Base-by-base conservation (phyloP, 2,329 filamentous ascomycete species). In the Alternaria tenuissima region DNA sequence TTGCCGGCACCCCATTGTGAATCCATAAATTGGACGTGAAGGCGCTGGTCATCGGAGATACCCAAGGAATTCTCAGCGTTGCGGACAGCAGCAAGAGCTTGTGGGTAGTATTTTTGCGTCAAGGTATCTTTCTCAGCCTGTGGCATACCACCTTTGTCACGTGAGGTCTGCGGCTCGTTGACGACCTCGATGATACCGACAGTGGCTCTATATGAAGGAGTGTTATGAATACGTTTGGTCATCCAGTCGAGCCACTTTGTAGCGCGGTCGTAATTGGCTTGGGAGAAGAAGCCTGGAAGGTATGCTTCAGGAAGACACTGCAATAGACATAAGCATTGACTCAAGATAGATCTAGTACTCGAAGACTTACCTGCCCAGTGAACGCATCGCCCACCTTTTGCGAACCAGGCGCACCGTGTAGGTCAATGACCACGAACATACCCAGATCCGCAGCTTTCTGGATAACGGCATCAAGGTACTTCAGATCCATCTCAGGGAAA, bases 1-100 rank as follows among this genome's bases (percentile, higher is more conserved):
- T 88, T 79, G 3, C 86, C 86, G 0, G 85, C 81, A 20, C 83
- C 84, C 87, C 87, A 89, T 38, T 80, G 73, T 7, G 79, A 67
- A 62, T 86, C 83, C 83, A 85, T 85, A 65, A 81, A 80, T 64
- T 84, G 82, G 18, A 89, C 82, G 61, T 88, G 85, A 0, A 89
- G 74, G n/a, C 79, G 79, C 42, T 84, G 77, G 26, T 79, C 72
- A 7, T 72, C 46, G 2, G 78, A 60, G 8, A 88, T 70, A 5
- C 76, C 74, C 1, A 87, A 76, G 1, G 74, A 70, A 2, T 72
- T 63, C 65, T 89, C 87, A 1, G 79, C 80, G n/a, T 73, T 73
- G 44, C 85, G 84, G 63, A 89, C 66, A 54, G 80, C 75, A 1
- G 63, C 61, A 57, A 79, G 79, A 4, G 84, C 85, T 18, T 78